Conservation (phyloP, 805 yeast genomes). For the Hanseniaspora lindneri region DNA sequence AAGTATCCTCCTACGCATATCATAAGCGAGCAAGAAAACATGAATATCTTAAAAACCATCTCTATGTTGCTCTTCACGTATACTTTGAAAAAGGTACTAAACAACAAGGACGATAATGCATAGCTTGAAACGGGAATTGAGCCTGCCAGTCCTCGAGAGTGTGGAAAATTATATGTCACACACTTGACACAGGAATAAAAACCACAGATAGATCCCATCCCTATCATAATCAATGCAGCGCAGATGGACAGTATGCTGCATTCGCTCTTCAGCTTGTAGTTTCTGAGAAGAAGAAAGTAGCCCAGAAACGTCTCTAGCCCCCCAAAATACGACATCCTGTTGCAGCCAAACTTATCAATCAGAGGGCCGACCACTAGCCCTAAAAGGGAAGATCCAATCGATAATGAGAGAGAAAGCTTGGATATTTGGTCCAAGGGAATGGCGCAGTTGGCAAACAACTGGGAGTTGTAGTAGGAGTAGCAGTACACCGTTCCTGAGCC, state of each 20-base stretch:
- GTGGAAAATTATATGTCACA: constrained; percentile 50
- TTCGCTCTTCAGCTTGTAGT: constrained; percentile 32
- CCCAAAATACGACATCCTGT: constrained; percentile 42
- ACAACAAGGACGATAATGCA: constrained; percentile 59
- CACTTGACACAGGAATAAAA: constrained; percentile 46
- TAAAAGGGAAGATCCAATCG: constrained; percentile 54
- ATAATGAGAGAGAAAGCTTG: constrained; percentile 47
- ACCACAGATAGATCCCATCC: constrained; percentile 53
- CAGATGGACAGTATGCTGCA: constrained; percentile 36
- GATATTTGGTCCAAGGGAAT: constrained; percentile 53
- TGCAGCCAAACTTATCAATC: constrained; percentile 52
- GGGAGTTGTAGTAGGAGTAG: constrained; percentile 68
- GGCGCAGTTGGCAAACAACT: constrained; percentile 44
- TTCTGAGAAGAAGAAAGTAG: constrained; percentile 39
- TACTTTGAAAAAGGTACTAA: constrained; percentile 44
- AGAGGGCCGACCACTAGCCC: constrained; percentile 62
- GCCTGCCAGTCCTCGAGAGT: constrained; percentile 57
- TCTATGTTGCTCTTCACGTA: constrained; percentile 43
- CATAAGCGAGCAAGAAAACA: constrained; percentile 36
- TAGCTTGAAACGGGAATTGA: constrained; percentile 57
- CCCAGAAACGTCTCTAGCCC: constrained; percentile 44
- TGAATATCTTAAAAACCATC: constrained; percentile 44
- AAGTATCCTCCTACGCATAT: constrained; percentile 25
- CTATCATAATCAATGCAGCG: constrained; percentile 41
- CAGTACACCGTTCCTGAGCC: constrained; percentile 69